Percentiles rank a stretch among this genome's conserved stretches.
Evolutionary conservation across 192 early-diverging fungal species (phyloP).

Genomic region (Mortierella alpina): DNA sequence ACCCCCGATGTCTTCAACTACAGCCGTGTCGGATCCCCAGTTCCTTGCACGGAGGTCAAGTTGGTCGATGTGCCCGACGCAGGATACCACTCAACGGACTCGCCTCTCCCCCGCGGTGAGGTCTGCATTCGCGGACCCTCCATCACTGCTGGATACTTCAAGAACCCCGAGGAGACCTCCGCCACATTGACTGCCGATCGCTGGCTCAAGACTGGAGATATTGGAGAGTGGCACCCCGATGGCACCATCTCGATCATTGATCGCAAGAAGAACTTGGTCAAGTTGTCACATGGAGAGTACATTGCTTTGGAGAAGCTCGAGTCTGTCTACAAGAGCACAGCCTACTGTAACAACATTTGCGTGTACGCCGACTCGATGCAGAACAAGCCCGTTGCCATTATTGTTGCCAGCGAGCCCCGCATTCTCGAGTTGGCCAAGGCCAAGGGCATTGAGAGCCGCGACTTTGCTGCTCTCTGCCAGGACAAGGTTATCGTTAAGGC

Average conservation of each 20-base stretch:
- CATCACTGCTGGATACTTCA: conserved; percentile 85
- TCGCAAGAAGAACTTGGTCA: conserved; percentile 94
- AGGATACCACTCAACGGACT: conserved; percentile 68
- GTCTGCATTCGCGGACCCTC: conserved; percentile 86
- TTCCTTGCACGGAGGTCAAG: conserved; percentile 82
- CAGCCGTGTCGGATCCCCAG: conserved; percentile 79
- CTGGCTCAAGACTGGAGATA: conserved; percentile 92
- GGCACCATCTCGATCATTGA: conserved; percentile 90
- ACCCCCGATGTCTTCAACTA: conserved; percentile 68
- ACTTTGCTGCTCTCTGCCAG: conserved; percentile 66
- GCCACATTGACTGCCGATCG: conserved; percentile 79
- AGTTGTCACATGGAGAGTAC: conserved; percentile 91
- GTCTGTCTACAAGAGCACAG: conserved; percentile 82
- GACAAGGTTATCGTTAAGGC: conserved; percentile 62
- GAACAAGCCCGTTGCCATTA: conserved; percentile 79
- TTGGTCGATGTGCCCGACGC: conserved; percentile 79
- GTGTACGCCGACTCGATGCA: conserved; percentile 80
- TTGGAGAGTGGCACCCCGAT: conserved; percentile 84
- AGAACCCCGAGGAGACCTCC: conserved; percentile 72
- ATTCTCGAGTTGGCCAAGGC: conserved; percentile 59
- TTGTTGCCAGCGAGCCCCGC: conserved; percentile 73
- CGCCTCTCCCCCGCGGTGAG: conserved; percentile 81
- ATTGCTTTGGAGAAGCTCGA: conserved; percentile 96
- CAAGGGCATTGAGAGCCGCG: conserved; percentile 50
- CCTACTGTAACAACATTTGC: conserved; percentile 82